phyloP scores from a whole-genome alignment of 192 early-diverging fungal genomes.

The Coemansia umbellata region DNA sequence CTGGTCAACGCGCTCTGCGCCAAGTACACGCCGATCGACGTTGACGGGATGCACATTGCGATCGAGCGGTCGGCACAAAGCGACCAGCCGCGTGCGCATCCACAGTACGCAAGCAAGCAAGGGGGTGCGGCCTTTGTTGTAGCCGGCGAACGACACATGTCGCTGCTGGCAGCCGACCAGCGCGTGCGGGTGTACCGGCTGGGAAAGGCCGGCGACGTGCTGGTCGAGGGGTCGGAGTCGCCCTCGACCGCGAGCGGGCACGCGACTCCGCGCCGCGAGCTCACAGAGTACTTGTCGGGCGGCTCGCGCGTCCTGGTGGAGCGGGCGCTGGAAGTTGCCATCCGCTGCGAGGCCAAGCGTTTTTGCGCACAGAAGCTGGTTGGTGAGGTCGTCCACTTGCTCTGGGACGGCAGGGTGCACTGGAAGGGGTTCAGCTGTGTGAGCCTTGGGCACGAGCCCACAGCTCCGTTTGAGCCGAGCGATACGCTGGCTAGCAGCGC shows the following conservation, averaged over 20 bases:
- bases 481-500: too few relatives aligned
- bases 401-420: slow-evolving; percentile 35
- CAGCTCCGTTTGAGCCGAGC: not conserved
- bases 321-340: slow-evolving; percentile 31
- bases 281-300: slow-evolving; percentile 24
- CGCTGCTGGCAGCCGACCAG: slow-evolving; percentile 32
- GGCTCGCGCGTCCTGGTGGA: slow-evolving; percentile 27
- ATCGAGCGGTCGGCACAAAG: not conserved
- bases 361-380: slow-evolving; percentile 35
- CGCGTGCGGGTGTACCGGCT: slow-evolving; percentile 40
- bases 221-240: slow-evolving; percentile 7
- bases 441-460: not conserved
- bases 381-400: slow-evolving; percentile 26
- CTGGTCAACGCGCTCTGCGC: slow-evolving; percentile 32
- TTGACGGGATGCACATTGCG: slow-evolving; percentile 13
- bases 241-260: slow-evolving; percentile 3
- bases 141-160: slow-evolving; percentile 33
- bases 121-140: not conserved
- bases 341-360: slow-evolving; percentile 36
- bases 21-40: slow-evolving; percentile 37
- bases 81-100: not conserved
- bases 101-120: not conserved
- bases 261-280: slow-evolving; percentile 11
- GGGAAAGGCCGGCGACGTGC: slow-evolving; percentile 21
- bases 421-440: slow-evolving; percentile 40